These are phyloP conservation scores for Pseudophaeomoniella oleicola DNA, from an alignment of 2,329 filamentous ascomycete genomes.

Conservation along the genomic window DNA sequence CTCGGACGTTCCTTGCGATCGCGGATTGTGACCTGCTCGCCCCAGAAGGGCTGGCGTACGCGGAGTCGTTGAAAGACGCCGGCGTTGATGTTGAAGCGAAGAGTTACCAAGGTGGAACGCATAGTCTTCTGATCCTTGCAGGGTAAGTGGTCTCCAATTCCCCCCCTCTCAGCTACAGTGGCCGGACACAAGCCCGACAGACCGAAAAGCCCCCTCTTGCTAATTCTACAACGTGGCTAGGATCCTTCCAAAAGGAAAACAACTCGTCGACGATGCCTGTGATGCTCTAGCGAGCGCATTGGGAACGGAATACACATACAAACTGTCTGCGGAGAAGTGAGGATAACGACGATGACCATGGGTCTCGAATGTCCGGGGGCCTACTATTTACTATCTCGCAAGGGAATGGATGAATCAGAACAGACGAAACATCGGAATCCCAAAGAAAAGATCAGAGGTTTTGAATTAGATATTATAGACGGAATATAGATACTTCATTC, in stretches of 20 bases:
- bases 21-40: conserved; percentile 41
- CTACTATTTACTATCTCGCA: too few species aligned
- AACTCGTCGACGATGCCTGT: background rate
- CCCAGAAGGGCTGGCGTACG: conserved; percentile 37
- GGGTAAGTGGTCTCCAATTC: conserved; percentile 12
- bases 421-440: too few species aligned
- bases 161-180: background rate
- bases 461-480: too few species aligned
- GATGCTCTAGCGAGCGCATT: background rate
- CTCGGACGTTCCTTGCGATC: conserved; percentile 36
- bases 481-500: too few species aligned
- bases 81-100: conserved; percentile 35
- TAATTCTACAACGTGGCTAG: too few species aligned
- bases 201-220: background rate
- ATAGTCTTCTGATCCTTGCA: conserved; percentile 44
- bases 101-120: conserved; percentile 38
- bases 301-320: background rate
- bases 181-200: background rate
- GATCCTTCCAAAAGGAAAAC: background rate
- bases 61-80: conserved; percentile 27
- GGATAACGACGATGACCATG: too few species aligned
- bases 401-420: too few species aligned
- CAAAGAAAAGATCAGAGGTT: too few species aligned
- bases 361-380: too few species aligned
- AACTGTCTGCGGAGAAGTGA: too few species aligned